Conservation (phyloP, 2,329 filamentous ascomycete species). For the Aspergillus sp. region DNA sequence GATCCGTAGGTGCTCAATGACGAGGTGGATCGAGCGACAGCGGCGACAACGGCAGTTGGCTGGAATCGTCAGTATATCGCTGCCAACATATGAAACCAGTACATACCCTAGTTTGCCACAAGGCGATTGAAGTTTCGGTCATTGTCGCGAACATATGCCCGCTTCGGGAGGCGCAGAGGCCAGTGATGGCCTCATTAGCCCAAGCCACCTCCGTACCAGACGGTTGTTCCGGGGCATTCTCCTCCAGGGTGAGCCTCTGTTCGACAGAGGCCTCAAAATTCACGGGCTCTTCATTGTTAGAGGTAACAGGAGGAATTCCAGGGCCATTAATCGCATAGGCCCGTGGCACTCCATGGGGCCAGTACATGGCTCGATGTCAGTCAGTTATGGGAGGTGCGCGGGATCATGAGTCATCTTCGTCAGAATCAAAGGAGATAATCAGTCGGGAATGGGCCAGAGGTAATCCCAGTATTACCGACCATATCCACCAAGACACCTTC, state of each 20-base stretch:
- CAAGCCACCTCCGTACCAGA: constrained; percentile 36
- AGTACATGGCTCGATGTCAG: constrained; percentile 46
- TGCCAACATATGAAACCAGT: too few species aligned
- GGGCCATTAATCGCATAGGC: constrained; percentile 50
- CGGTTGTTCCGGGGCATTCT: constrained; percentile 17
- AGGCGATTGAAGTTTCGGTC: constrained; percentile 78
- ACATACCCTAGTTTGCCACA: constrained; percentile 94
- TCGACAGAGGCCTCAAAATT: constrained; percentile 16
- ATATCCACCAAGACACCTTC: constrained; percentile 17
- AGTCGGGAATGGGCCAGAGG: constrained; percentile 20
- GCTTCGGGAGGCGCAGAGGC: constrained; percentile 72
- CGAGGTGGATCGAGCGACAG: constrained; percentile 75
- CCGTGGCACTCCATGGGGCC: constrained; percentile 50
- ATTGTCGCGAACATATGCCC: constrained; percentile 87
- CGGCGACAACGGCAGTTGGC: constrained; percentile 85
- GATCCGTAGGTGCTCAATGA: constrained; percentile 81
- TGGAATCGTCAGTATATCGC: constrained; percentile 44
- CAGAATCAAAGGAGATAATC: constrained; percentile 17
- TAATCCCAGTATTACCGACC: constrained; percentile 19
- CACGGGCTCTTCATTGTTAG: constrained; percentile 24
- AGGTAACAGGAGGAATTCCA: constrained; percentile 29
- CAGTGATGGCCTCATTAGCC: constrained; percentile 66
- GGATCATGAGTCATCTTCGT: constrained; percentile 41
- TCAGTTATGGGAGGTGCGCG: constrained; percentile 25
- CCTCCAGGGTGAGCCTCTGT: constrained; percentile 25